phyloP scores from a whole-genome alignment of 106 monocot species.

The Phalaenopsis equestris region DNA sequence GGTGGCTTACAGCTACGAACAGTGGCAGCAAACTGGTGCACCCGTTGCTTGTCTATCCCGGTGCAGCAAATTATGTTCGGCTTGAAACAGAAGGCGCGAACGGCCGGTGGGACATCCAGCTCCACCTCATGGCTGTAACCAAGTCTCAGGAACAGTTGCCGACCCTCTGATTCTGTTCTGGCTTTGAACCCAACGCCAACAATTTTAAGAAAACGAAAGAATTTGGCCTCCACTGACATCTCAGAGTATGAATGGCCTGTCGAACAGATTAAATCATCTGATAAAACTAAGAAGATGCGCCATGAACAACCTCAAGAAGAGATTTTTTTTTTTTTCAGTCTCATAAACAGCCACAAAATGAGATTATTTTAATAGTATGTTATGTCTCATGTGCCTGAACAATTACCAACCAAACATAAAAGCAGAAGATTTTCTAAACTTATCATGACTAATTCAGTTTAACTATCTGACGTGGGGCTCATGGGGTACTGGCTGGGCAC shows the following conservation, averaged over 20 bases:
- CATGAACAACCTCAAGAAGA: too few species aligned
- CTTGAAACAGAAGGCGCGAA: constrained; percentile 91
- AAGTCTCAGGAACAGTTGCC: constrained; percentile 73
- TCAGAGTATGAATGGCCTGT: not conserved
- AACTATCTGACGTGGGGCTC: too few species aligned
- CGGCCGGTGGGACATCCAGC: constrained; percentile 71
- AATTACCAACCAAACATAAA: too few species aligned
- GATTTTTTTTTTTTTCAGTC: too few species aligned
- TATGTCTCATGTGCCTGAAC: too few species aligned
- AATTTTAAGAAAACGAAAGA: constrained; percentile 84
- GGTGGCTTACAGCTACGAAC: constrained; percentile 87
- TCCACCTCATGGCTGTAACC: constrained; percentile 95
- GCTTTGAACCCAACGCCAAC: constrained; percentile 93
- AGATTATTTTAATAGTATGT: too few species aligned
- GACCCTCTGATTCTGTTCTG: constrained; percentile 63
- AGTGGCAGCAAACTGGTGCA: constrained; percentile 79
- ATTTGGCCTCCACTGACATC: constrained; percentile 59
- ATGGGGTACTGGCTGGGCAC: too few species aligned
- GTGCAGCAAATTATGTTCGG: constrained; percentile 92
- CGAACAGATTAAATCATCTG: not conserved
- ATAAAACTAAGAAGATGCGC: too few species aligned
- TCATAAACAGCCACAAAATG: too few species aligned
- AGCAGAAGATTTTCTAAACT: too few species aligned
- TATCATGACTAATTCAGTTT: too few species aligned
- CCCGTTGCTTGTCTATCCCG: constrained; percentile 77